Conservation (phyloP, 164 flowering plant genomes). For the Paratinospora sagittata region DNA sequence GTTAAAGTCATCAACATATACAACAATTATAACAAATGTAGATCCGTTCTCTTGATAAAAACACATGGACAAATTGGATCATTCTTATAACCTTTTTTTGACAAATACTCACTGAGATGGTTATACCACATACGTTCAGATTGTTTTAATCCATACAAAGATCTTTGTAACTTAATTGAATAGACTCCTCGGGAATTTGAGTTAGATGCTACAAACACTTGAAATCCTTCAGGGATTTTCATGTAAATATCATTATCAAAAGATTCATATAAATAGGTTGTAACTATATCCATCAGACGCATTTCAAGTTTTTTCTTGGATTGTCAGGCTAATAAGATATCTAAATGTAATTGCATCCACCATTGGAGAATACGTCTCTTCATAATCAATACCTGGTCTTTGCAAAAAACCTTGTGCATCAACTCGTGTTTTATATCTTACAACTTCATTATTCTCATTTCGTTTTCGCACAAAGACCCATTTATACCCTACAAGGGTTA, state of each 20-base stretch:
- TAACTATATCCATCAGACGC: too few species aligned
- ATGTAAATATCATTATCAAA: not conserved
- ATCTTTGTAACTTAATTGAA: too few species aligned
- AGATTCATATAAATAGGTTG: not conserved
- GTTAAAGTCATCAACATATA: conserved; percentile 5
- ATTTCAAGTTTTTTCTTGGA: too few species aligned
- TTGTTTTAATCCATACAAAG: too few species aligned
- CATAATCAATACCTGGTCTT: conserved; percentile 1
- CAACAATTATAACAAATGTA: not conserved
- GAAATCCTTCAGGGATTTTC: not conserved
- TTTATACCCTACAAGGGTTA: not conserved
- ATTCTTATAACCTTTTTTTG: not conserved
- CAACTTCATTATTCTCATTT: too few species aligned
- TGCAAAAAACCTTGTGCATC: not conserved
- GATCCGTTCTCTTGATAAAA: not conserved
- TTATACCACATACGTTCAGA: not conserved
- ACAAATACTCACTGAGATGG: not conserved
- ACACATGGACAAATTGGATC: conserved; percentile 2
- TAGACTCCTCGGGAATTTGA: not conserved
- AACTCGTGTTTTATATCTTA: not conserved
- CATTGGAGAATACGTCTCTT: not conserved
- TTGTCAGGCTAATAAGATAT: not conserved
- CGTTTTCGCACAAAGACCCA: too few species aligned
- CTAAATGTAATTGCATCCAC: conserved; percentile 1
- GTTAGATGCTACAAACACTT: not conserved